These are phyloP conservation scores for Zangia roseola DNA, from an alignment of 768 basidiomycete genomes.

Conservation along the genomic window DNA sequence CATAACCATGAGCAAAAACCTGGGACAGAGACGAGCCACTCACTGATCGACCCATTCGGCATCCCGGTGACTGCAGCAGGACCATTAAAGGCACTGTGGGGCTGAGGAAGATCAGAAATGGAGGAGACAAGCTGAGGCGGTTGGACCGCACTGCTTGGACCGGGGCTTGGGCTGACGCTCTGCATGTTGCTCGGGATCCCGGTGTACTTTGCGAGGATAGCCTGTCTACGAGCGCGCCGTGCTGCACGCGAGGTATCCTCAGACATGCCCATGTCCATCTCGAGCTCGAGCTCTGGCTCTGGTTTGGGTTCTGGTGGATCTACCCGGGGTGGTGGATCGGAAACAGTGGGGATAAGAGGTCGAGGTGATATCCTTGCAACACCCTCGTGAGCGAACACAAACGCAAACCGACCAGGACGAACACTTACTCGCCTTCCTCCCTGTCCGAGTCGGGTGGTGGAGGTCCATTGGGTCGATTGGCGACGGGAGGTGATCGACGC, in stretches of 20 bases:
- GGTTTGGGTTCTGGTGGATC: constrained; percentile 25
- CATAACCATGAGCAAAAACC: neutral
- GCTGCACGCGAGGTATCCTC: constrained; percentile 65
- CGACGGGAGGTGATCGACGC: constrained; percentile 18
- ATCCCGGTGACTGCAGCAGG: constrained; percentile 18
- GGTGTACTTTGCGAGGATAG: constrained; percentile 76
- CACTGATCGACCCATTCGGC: constrained; percentile 25
- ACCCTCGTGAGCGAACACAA: constrained; percentile 9
- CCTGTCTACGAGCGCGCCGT: constrained; percentile 68
- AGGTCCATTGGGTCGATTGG: constrained; percentile 22
- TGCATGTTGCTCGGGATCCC: constrained; percentile 43
- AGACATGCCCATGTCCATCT: constrained; percentile 48
- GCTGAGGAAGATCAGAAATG: constrained; percentile 64
- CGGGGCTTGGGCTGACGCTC: constrained; percentile 55
- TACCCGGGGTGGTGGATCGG: constrained; percentile 18
- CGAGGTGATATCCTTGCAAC: constrained; percentile 62
- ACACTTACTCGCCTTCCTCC: constrained; percentile 94
- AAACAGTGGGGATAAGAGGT: constrained; percentile 24
- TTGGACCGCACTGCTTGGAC: constrained; percentile 72
- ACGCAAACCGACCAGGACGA: constrained; percentile 1
- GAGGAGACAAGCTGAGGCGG: constrained; percentile 59
- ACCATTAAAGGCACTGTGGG: constrained; percentile 43
- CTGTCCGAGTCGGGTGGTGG: constrained; percentile 51
- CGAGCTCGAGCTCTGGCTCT: constrained; percentile 50
- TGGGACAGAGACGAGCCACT: neutral